These are phyloP conservation scores for Saksenaea oblongispora DNA, from an alignment of 371 early-diverging fungal species.

Conservation along the genomic window DNA sequence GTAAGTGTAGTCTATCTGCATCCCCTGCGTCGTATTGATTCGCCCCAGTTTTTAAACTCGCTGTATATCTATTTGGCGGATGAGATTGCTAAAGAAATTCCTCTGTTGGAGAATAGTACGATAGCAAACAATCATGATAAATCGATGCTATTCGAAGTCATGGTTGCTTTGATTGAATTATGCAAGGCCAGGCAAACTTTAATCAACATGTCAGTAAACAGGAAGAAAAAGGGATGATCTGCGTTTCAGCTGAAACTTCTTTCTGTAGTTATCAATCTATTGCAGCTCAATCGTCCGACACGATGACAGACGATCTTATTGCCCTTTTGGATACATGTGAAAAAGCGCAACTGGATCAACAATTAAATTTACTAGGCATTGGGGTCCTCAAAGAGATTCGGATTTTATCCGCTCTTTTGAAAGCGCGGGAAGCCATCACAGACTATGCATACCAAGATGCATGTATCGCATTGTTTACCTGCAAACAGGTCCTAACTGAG, in stretches of 20 bases:
- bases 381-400: constrained; percentile 53
- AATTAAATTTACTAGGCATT: constrained; percentile 42
- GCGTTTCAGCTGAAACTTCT: not conserved
- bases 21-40: not conserved
- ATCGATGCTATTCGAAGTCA: constrained; percentile 9
- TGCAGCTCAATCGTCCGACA: constrained; percentile 30
- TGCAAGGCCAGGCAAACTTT: constrained; percentile 36
- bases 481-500: constrained; percentile 43
- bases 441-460: constrained; percentile 62
- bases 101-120: constrained; percentile 11
- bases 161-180: constrained; percentile 30
- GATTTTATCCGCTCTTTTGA: constrained; percentile 40
- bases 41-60: constrained; percentile 26
- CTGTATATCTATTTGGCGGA: constrained; percentile 35
- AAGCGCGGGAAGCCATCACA: constrained; percentile 45
- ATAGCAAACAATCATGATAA: constrained; percentile 12
- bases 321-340: constrained; percentile 6
- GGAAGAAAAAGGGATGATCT: not conserved
- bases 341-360: constrained; percentile 13
- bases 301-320: constrained; percentile 4
- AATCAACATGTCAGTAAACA: constrained; percentile 31
- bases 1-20: constrained; percentile 15
- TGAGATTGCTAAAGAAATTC: constrained; percentile 34
- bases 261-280: constrained; percentile 35
- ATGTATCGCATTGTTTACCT: constrained; percentile 48